Evolutionary conservation across 257 asterid species (phyloP), one percentile per base, ranked within the genome.

Genomic region (Paraleonurus japonicus): DNA sequence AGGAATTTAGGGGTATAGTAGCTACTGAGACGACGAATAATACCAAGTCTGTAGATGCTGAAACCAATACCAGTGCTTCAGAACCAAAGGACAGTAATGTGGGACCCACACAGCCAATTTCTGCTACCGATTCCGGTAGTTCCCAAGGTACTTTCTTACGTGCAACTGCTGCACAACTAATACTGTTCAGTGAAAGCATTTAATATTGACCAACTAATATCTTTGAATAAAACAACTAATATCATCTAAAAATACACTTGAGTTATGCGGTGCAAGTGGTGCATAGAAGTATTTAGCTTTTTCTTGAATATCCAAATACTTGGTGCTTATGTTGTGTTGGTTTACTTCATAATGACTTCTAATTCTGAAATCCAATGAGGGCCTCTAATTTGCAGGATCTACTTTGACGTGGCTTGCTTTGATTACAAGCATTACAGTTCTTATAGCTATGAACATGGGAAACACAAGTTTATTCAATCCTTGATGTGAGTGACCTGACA

Each of bases 1-100:
- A 95, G 76, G 98, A 95, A 80, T 95, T 95, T 71, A 92, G 79
- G 79, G 96, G 97, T 35, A 95, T 95, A 69, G 89, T 95, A 79
- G 72, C 95, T 10, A 89, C 98, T 17, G 99, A 95, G 61, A 74
- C 96, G 9, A 76, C 79, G 65, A 82, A 79, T 70, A 82, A 79
- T 72, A 67, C 71, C 53, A 89, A 82, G 77, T 75, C 86, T 69
- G 19, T 22, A 32, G 86, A 72, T 71, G 76, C 75, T 37, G 76
- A 78, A 59, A 58, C 74, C 65, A 75, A 37, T 61, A 71, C 82
- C 48, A 39, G 26, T 69, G 33, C 85, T 20, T 67, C 93, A 16
- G 84, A 74, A 75, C 71, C 72, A 28, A 79, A 70, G 27, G 71
- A 47, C 54, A 43, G 60, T 41, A 63, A 70, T 65, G 55, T 71